Evolutionary conservation across 352 stramenopile species (phyloP), one percentile per base, ranked within the genome.

Genomic region (Phytophthora chlamydospora): DNA sequence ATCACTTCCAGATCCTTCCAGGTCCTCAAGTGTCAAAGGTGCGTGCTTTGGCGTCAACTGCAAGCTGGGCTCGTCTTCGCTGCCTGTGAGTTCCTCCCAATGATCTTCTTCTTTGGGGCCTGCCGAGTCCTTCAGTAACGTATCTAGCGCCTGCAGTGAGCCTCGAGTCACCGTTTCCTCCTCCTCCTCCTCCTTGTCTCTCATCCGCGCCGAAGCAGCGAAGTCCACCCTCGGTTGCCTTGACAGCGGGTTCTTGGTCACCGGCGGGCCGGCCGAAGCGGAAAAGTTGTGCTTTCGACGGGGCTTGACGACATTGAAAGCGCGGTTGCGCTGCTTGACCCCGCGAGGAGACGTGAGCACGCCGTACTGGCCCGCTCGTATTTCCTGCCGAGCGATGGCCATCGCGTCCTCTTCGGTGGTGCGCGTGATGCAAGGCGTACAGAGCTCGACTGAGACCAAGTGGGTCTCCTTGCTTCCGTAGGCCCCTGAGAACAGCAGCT

Each of bases 341-440:
- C 52, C 45, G 29, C 65, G 35, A 6, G 60, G 60, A 11, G 65
- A 73, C 32, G 53, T 61, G 9, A 73, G 53, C 6, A 41, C 36
- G 2, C 67, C 67, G 32, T 70, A 79, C 36, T 74, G 66, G 6
- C 71, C 71, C 3, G 67, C 70, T 16, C 51, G 69, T 29, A 75
- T 74, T 42, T 78, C 69, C 43, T 78, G 60, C 0, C 67, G 55
- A 34, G 66, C 66, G 38, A 78, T 62, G 6, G 40, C 12, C 12
- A 68, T 32, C 2, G 69, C 62, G 19, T 72, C 58, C 41, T 69
- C 62, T 19, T 51, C 51, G 11, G 55, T 68, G 7, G 66, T 68
- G 11, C 32, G 38, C 4, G 51, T 58, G 21, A 71, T 64, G 51
- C 62, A 75, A 35, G 58, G 63, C 14, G 24, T 53, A 51, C 68